A percentile compares a stretch with the other conserved stretches of the same genome.
Conservation (phyloP, 441 rosid genomes). For the Bruguiera hainesii region DNA sequence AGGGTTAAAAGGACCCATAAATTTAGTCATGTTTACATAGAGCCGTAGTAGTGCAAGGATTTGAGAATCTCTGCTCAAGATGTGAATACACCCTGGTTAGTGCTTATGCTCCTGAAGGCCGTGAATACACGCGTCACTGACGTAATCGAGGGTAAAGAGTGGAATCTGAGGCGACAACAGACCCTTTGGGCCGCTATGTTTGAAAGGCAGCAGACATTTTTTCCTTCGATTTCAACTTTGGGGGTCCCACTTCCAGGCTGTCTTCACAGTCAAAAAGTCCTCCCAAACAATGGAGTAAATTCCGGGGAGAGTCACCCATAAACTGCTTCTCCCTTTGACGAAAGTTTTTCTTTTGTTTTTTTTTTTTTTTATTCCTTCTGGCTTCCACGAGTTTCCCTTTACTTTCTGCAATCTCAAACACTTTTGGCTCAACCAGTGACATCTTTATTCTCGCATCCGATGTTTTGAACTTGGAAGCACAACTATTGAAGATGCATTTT, state of each 20-base stretch:
- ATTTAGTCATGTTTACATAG: too few species aligned
- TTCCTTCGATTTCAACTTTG: slow-evolving; percentile 21
- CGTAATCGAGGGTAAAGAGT: too few species aligned
- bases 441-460: background rate
- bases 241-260: slow-evolving; percentile 34
- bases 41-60: too few species aligned
- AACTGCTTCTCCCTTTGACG: background rate
- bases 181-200: slow-evolving; percentile 13
- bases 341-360: background rate
- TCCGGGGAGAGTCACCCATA: slow-evolving; percentile 15
- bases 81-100: too few species aligned
- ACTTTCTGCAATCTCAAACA: background rate
- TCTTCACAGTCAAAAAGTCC: slow-evolving; percentile 30
- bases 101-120: too few species aligned
- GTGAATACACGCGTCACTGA: too few species aligned
- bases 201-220: slow-evolving; percentile 13
- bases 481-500: slow-evolving; percentile 13
- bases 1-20: too few species aligned
- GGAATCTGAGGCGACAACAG: background rate
- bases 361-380: background rate
- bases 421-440: background rate
- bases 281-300: slow-evolving; percentile 25
- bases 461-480: background rate
- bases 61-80: too few species aligned
- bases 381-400: background rate